Evolutionary conservation across 2,329 filamentous ascomycete species (phyloP).

Genomic region (Scedosporium boydii): DNA sequence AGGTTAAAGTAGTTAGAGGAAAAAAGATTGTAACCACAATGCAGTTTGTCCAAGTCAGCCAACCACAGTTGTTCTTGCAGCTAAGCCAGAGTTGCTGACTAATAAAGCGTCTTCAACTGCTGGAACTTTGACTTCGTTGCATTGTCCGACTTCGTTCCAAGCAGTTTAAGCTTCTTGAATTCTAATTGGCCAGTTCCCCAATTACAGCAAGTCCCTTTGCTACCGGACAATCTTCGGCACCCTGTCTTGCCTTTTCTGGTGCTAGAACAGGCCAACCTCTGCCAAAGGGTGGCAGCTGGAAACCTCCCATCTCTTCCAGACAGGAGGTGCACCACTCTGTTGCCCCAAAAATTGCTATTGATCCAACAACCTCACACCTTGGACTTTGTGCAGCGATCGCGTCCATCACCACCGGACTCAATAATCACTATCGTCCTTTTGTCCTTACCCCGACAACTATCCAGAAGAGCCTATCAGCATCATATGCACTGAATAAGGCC

Average conservation of each 20-base stretch:
- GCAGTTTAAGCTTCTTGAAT: too few species aligned
- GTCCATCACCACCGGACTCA: neutral
- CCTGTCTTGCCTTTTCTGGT: neutral
- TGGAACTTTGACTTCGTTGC: too few species aligned
- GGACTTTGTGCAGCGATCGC: neutral
- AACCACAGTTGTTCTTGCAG: too few species aligned
- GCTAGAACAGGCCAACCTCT: neutral
- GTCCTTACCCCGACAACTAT: neutral
- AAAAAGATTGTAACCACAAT: too few species aligned
- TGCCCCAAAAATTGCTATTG: neutral
- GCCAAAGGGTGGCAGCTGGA: neutral
- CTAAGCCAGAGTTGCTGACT: too few species aligned
- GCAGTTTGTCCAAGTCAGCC: too few species aligned
- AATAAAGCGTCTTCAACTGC: too few species aligned
- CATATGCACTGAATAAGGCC: neutral
- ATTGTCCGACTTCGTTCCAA: too few species aligned
- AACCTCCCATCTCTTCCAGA: neutral
- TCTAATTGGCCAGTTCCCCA: too few species aligned
- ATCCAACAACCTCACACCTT: neutral
- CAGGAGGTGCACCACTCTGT: neutral
- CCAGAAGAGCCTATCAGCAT: neutral
- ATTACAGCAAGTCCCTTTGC: too few species aligned
- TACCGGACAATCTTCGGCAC: too few species aligned
- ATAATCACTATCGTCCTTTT: neutral
- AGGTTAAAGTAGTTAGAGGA: too few species aligned